Evolutionary conservation across 129 eudicot species (phyloP), one percentile per base, ranked within the genome.

Genomic region (Cynara cardunculus): DNA sequence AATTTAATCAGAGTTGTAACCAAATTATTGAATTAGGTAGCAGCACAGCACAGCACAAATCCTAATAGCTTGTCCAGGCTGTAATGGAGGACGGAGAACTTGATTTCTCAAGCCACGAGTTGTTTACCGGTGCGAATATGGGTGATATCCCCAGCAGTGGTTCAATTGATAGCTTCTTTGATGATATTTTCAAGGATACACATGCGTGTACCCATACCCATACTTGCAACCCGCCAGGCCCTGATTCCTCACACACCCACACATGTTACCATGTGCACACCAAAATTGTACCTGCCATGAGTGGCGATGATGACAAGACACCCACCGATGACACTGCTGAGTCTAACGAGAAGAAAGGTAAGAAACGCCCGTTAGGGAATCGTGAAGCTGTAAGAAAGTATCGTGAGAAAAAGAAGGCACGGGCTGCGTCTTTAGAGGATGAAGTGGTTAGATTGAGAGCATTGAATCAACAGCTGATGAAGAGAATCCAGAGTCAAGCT

Each of bases 181-280:
- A 89, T 69, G 92, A 92, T 4, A 75, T 90, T 26, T 88, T 90
- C 73, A 88, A 85, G 81, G 94, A 92, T 78, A 59, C 96, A 7
- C 96, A 82, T 39, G 92, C 97, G 18, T 94, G 99, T 65, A 94
- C 94, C 24, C 99, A 95, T 77, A 84, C 99, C 75, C 99, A 95
- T 72, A 91, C 97, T 73, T 95, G 99, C 84, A 92, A 90, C 86
- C 97, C 96, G 24, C 89, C 94, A 10, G 97, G 97, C 80, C 97
- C 98, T 4, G 96, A 94, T 78, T 85, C 81, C 53, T 84, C 98
- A 26, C 97, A 94, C 70, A 94, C 98, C 10, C 94, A 94, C 84
- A 90, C 97, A 3, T 92, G 98, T 76, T 87, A 85, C 76, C 98
- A 94, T 66, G 96, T 95, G 68, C 99, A 92, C 67, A 92, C 97